These are phyloP conservation scores for Pseudogymnoascus sp. DNA, from an alignment of 2,329 filamentous ascomycete species.

Conservation along the genomic window DNA sequence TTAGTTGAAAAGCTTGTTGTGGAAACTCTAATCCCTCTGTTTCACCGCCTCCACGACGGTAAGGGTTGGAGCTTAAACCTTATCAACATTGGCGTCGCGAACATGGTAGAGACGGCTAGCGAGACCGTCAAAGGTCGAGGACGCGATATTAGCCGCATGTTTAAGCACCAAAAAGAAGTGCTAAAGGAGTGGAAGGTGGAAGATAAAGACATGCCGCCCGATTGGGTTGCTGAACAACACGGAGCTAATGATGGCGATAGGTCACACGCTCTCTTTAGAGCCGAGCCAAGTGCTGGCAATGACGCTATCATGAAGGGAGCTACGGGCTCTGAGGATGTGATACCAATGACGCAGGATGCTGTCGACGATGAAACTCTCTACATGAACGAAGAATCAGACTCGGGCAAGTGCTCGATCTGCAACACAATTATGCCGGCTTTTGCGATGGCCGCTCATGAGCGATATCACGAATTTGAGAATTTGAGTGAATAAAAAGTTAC, in stretches of 20 bases:
- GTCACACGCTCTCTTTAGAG: neutral
- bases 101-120: slow-evolving; percentile 57
- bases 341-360: slow-evolving; percentile 19
- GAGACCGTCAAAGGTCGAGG: slow-evolving; percentile 43
- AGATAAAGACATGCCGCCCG: slow-evolving; percentile 32
- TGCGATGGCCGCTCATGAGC: slow-evolving; percentile 39
- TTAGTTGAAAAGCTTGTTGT: slow-evolving; percentile 61
- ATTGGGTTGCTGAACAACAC: slow-evolving; percentile 9
- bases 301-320: slow-evolving; percentile 15
- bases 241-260: neutral
- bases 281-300: slow-evolving; percentile 25
- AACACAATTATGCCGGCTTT: slow-evolving; percentile 39
- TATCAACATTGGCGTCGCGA: slow-evolving; percentile 79
- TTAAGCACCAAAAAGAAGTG: slow-evolving; percentile 61
- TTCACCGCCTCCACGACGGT: slow-evolving; percentile 61
- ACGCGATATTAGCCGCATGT: slow-evolving; percentile 76
- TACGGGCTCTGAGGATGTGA: slow-evolving; percentile 22
- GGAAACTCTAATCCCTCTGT: slow-evolving; percentile 61
- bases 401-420: slow-evolving; percentile 33
- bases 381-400: slow-evolving; percentile 19
- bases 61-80: slow-evolving; percentile 69
- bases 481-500: slow-evolving; percentile 7
- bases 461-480: slow-evolving; percentile 33
- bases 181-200: slow-evolving; percentile 58
- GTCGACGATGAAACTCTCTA: slow-evolving; percentile 12